These are phyloP conservation scores for Sophora flavescens DNA, from an alignment of 306 rosid species.

Conservation along the genomic window DNA sequence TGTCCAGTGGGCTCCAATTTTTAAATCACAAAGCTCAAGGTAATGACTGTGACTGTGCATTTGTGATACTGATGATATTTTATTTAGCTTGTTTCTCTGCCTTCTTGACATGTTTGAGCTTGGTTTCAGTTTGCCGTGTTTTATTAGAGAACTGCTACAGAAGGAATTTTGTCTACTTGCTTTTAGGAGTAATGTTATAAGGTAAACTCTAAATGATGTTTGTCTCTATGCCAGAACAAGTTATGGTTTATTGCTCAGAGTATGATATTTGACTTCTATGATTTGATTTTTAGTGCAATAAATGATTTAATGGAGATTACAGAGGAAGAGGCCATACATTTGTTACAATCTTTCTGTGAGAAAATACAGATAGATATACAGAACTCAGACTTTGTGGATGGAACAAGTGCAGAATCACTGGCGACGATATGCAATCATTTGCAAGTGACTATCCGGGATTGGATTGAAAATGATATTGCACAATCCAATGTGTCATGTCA, in stretches of 20 bases:
- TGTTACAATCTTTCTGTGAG: conserved; percentile 69
- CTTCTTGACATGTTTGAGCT: conserved; percentile 48
- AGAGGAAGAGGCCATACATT: conserved; percentile 65
- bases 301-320: conserved; percentile 66
- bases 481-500: conserved; percentile 46
- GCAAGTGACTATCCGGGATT: conserved; percentile 49
- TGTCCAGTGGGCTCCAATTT: conserved; percentile 78
- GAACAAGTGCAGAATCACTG: conserved; percentile 49
- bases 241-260: conserved; percentile 33
- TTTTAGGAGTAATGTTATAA: conserved; percentile 63
- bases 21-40: conserved; percentile 65
- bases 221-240: conserved; percentile 16
- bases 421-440: conserved; percentile 64
- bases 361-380: conserved; percentile 53
- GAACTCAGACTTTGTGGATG: conserved; percentile 47
- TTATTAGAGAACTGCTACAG: conserved; percentile 64
- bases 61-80: conserved; percentile 30
- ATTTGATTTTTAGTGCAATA: conserved; percentile 66
- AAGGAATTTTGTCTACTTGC: conserved; percentile 59
- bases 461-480: conserved; percentile 54
- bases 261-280: conserved; percentile 37
- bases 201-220: conserved; percentile 56
- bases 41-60: conserved; percentile 44
- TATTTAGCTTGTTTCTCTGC: conserved; percentile 35
- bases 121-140: conserved; percentile 73